A percentile compares a stretch with the other conserved stretches of the same genome.
phyloP scores from a whole-genome alignment of 2,329 filamentous ascomycete species.

The Fusarium papillatum region DNA sequence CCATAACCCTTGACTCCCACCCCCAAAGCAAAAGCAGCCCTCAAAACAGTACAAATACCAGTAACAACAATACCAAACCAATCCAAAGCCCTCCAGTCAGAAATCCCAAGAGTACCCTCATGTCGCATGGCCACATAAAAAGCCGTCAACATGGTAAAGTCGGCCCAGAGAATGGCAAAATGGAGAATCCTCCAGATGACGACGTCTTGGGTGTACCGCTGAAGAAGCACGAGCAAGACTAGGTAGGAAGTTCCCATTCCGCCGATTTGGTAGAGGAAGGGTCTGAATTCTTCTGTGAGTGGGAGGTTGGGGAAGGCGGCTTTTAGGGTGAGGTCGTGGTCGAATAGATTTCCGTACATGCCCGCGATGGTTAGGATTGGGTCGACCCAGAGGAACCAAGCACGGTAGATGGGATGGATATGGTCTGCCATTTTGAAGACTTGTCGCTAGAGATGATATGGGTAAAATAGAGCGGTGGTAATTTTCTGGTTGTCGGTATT shows the following conservation, averaged over 20 bases:
- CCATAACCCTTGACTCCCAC: slow-evolving; percentile 24
- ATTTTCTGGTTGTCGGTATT: neutral
- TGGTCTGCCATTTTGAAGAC: slow-evolving; percentile 14
- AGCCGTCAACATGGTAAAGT: slow-evolving; percentile 38
- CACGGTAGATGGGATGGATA: slow-evolving; percentile 32
- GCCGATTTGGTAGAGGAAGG: slow-evolving; percentile 41
- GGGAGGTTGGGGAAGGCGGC: slow-evolving; percentile 23
- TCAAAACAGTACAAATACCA: slow-evolving; percentile 23
- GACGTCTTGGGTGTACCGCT: slow-evolving; percentile 39
- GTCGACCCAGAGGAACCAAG: slow-evolving; percentile 42
- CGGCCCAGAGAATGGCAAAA: slow-evolving; percentile 28
- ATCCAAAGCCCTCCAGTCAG: slow-evolving; percentile 29
- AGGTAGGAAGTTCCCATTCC: slow-evolving; percentile 38
- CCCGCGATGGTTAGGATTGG: slow-evolving; percentile 33
- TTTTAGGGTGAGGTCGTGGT: slow-evolving; percentile 27
- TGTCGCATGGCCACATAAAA: slow-evolving; percentile 28
- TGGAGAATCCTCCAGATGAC: slow-evolving; percentile 40
- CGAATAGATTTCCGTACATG: slow-evolving; percentile 34
- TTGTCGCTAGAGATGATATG: neutral
- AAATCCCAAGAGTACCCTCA: slow-evolving; percentile 13
- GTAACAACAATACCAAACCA: slow-evolving; percentile 29
- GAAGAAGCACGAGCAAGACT: slow-evolving; percentile 9
- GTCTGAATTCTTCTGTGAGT: slow-evolving; percentile 21
- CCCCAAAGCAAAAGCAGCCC: slow-evolving; percentile 27
- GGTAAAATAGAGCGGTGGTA: too few relatives aligned